These are phyloP conservation scores for Podospora comata DNA, from an alignment of 495 filamentous ascomycete species.

Conservation along the genomic window DNA sequence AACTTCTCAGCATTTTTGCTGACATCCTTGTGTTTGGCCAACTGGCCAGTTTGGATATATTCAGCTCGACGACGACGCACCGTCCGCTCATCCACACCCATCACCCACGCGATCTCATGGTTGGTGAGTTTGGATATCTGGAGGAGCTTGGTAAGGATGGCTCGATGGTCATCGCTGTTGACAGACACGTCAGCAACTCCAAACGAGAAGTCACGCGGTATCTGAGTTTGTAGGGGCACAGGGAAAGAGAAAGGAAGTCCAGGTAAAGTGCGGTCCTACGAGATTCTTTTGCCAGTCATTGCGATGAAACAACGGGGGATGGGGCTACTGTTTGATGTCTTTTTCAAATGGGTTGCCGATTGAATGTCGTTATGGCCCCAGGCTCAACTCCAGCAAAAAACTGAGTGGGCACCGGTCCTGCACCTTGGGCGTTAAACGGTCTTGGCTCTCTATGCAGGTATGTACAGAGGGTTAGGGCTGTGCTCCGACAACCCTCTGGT, in stretches of 20 bases:
- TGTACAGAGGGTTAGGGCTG: background rate
- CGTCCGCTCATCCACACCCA: slow-evolving; percentile 25
- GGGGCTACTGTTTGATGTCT: slow-evolving; percentile 4
- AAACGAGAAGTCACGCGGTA: background rate
- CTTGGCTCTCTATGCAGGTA: background rate
- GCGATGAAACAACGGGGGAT: background rate
- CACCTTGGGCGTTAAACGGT: no score
- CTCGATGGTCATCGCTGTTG: slow-evolving; percentile 20
- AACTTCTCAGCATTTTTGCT: slow-evolving; percentile 36
- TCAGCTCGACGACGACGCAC: slow-evolving; percentile 28
- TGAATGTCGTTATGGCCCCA: background rate
- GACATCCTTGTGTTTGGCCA: slow-evolving; percentile 25
- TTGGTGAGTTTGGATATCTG: slow-evolving; percentile 29
- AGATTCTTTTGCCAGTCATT: slow-evolving; percentile 30
- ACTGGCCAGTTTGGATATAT: slow-evolving; percentile 22
- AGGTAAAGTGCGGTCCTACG: background rate
- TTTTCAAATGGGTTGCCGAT: slow-evolving; percentile 3
- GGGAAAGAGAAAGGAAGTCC: background rate
- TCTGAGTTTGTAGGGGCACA: background rate
- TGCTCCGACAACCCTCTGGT: background rate
- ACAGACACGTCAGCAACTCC: background rate
- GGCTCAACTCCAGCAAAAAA: background rate
- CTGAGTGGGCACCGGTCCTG: no score
- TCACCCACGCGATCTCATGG: slow-evolving; percentile 28
- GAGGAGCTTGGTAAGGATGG: slow-evolving; percentile 23